Percentiles rank a stretch among this genome's conserved stretches.
Evolutionary conservation across 768 basidiomycete species (phyloP).

Genomic region (Russula lepida): DNA sequence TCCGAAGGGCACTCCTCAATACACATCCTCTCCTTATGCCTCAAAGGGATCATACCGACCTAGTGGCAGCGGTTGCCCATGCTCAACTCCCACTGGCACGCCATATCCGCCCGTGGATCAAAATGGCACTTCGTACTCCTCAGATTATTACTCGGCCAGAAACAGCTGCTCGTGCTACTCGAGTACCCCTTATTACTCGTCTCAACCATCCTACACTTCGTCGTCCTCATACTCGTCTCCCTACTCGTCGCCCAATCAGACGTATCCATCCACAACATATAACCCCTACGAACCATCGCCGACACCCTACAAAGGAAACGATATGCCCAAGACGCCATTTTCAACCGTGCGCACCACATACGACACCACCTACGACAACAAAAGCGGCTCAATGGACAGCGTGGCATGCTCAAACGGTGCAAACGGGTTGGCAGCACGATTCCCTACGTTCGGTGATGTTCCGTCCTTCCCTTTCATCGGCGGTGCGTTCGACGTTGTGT

Average conservation of each 20-base stretch:
- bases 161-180: too few species aligned
- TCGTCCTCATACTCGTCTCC: background rate
- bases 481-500: constrained; percentile 43
- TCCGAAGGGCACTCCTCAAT: too few species aligned
- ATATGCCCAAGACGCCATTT: too few species aligned
- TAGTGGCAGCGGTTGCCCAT: too few species aligned
- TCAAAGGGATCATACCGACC: too few species aligned
- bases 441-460: constrained; percentile 41
- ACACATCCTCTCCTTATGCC: too few species aligned
- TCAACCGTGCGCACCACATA: constrained; percentile 26
- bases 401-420: constrained; percentile 46
- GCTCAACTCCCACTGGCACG: too few species aligned
- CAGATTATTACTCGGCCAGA: background rate
- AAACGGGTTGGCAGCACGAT: constrained; percentile 42
- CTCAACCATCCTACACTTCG: background rate
- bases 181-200: background rate
- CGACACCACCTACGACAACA: constrained; percentile 45
- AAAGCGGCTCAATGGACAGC: constrained; percentile 30
- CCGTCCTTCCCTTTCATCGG: constrained; percentile 56
- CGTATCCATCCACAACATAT: too few species aligned
- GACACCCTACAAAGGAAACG: background rate
- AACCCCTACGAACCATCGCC: too few species aligned
- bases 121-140: background rate
- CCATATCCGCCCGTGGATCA: too few species aligned
- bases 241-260: too few species aligned